Base-by-base conservation (phyloP, 257 asterid genomes). In the Cinchona pubescens region DNA sequence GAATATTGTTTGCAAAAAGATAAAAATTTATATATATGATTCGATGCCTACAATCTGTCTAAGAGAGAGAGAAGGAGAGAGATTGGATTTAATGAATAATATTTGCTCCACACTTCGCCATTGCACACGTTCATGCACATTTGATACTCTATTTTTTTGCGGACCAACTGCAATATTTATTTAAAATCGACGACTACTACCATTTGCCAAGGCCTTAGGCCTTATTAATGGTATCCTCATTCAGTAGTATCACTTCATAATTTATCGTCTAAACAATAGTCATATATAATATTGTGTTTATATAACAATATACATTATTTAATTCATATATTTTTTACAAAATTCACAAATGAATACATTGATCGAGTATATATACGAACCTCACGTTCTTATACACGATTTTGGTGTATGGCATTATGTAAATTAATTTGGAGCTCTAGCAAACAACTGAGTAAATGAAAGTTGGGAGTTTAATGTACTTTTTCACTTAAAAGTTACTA, bases 71-170 rank as follows among this genome's bases (percentile, higher is more conserved):
- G n/a, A n/a, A 72, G 27, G 68, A 40, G 12, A 38, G 21, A 27
- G 51, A 37, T 19, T 14, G 0, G 51, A 74, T 38, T n/a, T n/a
- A 32, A 64, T 25, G 30, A 65, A 49, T 72, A 29, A 32, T 23
- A n/a, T 27, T 29, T 35, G 58, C 25, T 77, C 77, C 81, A 72
- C 30, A 78, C 34, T 38, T 72, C 78, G 81, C 69, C 74, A 64
- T 51, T 49, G 77, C 59, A 71, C 81, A 78, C 81, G 81, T 78
- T 78, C 74, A 19, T 72, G 74, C 81, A 78, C 81, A 72, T 78
- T 74, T 75, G 38, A 30, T 30, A 46, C 66, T 19, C 59, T 25
- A 18, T 32, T 48, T 70, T 61, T 70, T 61, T 42, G 29, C 66
- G 59, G 67, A 77, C n/a, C 72, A 77, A 51, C 11, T 63, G 48